These are phyloP conservation scores for Botrytis cinerea DNA, from an alignment of 2,329 filamentous ascomycete genomes.

Conservation along the genomic window DNA sequence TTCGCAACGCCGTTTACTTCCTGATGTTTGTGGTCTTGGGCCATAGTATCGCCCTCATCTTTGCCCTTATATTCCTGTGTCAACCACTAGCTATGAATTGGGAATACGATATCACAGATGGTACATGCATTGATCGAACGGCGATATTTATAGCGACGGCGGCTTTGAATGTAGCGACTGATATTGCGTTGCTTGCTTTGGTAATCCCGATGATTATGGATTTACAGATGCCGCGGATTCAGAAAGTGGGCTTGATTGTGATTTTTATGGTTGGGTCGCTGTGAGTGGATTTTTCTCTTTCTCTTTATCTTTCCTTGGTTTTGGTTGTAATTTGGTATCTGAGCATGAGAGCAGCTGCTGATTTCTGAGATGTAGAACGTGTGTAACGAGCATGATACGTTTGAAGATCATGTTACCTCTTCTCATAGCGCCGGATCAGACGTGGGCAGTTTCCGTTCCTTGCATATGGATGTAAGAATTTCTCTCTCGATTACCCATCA, in stretches of 20 bases:
- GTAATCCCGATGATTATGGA: slow-evolving; percentile 8
- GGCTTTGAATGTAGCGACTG: slow-evolving; percentile 8
- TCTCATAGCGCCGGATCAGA: neutral
- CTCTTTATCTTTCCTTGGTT: neutral
- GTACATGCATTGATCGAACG: slow-evolving; percentile 8
- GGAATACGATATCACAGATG: neutral
- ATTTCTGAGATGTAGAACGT: neutral
- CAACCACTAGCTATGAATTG: slow-evolving; percentile 7
- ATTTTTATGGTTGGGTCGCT: slow-evolving; percentile 18
- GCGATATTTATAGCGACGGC: slow-evolving; percentile 16
- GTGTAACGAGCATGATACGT: slow-evolving; percentile 15
- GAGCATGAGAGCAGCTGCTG: neutral
- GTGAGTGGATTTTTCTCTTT: neutral
- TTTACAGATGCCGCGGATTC: slow-evolving; percentile 12
- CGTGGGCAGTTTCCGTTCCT: slow-evolving; percentile 16
- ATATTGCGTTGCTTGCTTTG: slow-evolving; percentile 6
- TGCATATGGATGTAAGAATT: slow-evolving; percentile 14
- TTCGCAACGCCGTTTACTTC: slow-evolving; percentile 1
- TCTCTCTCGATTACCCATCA: neutral
- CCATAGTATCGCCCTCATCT: slow-evolving; percentile 12
- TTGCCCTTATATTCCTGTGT: slow-evolving; percentile 13
- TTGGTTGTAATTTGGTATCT: neutral
- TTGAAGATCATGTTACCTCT: slow-evolving; percentile 12
- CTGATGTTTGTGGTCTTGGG: slow-evolving; percentile 10
- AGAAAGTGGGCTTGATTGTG: slow-evolving; percentile 21